A percentile compares a stretch with the other conserved stretches of the same genome.
Evolutionary conservation across 1,284 basidiomycete species (phyloP).

Genomic region (Ceratobasidium sp.): DNA sequence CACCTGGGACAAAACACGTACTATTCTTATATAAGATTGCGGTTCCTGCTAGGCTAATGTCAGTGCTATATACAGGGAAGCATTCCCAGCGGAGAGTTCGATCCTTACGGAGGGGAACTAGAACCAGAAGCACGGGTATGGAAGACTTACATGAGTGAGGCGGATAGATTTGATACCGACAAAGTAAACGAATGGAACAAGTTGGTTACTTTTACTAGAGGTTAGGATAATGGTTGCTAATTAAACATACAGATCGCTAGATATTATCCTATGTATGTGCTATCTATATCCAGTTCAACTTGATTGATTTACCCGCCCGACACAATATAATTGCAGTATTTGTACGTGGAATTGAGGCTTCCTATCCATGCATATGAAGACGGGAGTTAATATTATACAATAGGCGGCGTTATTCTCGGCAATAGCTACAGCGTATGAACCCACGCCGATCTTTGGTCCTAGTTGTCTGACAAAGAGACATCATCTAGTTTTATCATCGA

Average conservation of each 20-base stretch:
- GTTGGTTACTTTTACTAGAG: neutral
- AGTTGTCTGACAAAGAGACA: neutral
- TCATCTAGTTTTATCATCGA: neutral
- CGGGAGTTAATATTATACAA: neutral
- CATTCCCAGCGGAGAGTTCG: too few species aligned
- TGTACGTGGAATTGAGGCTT: neutral
- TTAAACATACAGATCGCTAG: too few species aligned
- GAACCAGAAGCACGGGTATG: neutral
- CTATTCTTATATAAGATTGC: too few species aligned
- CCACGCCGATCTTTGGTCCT: neutral
- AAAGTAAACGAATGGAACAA: constrained; percentile 4
- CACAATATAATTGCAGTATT: neutral
- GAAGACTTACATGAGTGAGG: neutral
- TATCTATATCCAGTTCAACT: neutral
- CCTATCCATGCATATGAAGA: neutral
- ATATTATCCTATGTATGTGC: constrained; percentile 3
- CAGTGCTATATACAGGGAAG: too few species aligned
- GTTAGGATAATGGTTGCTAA: too few species aligned
- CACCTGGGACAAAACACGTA: too few species aligned
- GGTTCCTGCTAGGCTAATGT: too few species aligned
- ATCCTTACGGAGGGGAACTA: neutral
- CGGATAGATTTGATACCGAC: neutral
- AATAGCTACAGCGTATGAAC: constrained; percentile 7
- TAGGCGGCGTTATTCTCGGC: constrained; percentile 15
- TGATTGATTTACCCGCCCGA: neutral